Base-by-base conservation (phyloP, 441 rosid genomes). In the Francoa sonchifolia region DNA sequence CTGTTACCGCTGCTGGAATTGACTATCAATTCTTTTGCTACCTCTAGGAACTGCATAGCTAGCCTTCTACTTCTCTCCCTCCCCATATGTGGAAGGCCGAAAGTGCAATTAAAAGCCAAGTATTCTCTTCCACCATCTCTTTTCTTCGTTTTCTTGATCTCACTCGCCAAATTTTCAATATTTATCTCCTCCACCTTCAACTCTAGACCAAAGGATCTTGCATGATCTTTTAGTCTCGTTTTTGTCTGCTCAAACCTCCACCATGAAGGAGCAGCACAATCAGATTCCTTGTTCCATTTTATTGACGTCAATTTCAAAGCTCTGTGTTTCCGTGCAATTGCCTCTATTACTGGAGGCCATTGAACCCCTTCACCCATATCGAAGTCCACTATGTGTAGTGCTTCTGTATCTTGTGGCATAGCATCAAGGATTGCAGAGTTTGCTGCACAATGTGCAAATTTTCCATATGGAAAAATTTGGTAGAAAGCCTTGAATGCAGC, bases 21-120 rank as follows among this genome's bases (percentile, higher is more conserved):
- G 12, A 29, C 35, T 3, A 57, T 19, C 15, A 32, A 15, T 6
- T 54, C 54, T 6, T 57, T 50, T 29, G 74, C 65, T 11, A 41
- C 25, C 9, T 13, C 34, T 22, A 65, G 48, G 45, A 61, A 64
- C 41, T 40, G 45, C 4, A 30, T 36, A 11, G 47, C 57, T 2
- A 39, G 44, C 18, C 27, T 61, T 48, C 62, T 58, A 25, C 45
- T 64, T 41, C 50, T 57, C 21, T 20, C 33, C 18, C 52, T 49
- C 2, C 58, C 58, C 57, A 50, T 60, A 43, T 64, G 70, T 21
- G 70, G 74, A 33, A 68, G 47, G 11, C 61, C 70, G 14, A 43
- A 39, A 64, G 57, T 60, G 40, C 59, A 57, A 40, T 68, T 68
- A 34, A 60, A 68, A 11, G 48, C 74, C 32, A 61, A n/a, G 56